Evolutionary conservation across 768 basidiomycete genomes (phyloP).

Genomic region (Agaricus subrufescens): DNA sequence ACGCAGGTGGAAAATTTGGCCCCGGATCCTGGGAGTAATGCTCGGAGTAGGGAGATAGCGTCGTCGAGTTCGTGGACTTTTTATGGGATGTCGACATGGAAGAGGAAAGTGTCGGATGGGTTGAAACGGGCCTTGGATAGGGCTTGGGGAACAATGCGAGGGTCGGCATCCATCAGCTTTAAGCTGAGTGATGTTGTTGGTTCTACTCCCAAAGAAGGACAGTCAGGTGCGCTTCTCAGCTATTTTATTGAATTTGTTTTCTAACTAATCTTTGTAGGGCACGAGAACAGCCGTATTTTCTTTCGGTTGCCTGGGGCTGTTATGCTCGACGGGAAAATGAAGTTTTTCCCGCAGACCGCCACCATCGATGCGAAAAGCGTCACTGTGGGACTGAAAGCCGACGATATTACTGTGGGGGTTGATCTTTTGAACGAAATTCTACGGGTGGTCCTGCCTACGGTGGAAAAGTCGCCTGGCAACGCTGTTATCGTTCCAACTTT

Average conservation of each 20-base stretch:
- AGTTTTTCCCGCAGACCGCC: constrained; percentile 56
- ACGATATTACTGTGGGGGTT: constrained; percentile 40
- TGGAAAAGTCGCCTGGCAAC: neutral
- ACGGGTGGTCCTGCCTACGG: constrained; percentile 4
- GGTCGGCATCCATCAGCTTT: constrained; percentile 47
- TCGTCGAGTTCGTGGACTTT: constrained; percentile 21
- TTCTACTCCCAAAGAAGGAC: constrained; percentile 24
- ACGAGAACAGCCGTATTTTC: constrained; percentile 29
- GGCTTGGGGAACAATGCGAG: constrained; percentile 62
- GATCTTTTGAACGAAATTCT: constrained; percentile 37
- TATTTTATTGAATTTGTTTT: neutral
- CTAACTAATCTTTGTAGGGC: neutral
- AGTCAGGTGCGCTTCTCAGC: constrained; percentile 24
- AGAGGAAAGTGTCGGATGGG: constrained; percentile 52
- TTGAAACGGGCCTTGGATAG: constrained; percentile 63
- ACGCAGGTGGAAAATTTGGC: constrained; percentile 37
- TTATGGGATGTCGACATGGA: constrained; percentile 61
- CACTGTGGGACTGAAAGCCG: constrained; percentile 38
- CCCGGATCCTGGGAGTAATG: neutral
- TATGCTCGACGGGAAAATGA: constrained; percentile 39
- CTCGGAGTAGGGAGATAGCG: constrained; percentile 9
- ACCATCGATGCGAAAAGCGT: constrained; percentile 50
- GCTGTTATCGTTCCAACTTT: neutral
- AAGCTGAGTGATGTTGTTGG: constrained; percentile 44
- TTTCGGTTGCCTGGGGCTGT: constrained; percentile 42